These are phyloP conservation scores for Arabidopsis hybrid DNA, from an alignment of 441 rosid genomes.

Conservation along the genomic window DNA sequence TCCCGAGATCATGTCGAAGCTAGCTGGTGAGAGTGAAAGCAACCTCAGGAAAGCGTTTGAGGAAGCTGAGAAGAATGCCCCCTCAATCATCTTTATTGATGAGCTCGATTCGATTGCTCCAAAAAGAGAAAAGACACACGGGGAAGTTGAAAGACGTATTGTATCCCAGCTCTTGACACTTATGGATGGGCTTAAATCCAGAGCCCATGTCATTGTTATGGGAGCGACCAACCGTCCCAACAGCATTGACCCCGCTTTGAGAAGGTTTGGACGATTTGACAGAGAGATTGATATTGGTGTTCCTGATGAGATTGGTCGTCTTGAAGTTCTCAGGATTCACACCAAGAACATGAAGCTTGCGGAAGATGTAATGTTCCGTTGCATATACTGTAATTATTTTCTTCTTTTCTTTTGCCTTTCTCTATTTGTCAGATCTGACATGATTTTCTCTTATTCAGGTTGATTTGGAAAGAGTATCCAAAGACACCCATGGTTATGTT, in stretches of 20 bases:
- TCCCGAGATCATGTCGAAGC: slow-evolving; percentile 52
- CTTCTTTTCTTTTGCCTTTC: slow-evolving; percentile 35
- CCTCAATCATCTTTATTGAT: slow-evolving; percentile 50
- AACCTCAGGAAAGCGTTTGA: slow-evolving; percentile 53
- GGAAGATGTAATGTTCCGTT: slow-evolving; percentile 43
- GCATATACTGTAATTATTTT: background rate
- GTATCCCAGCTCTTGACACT: slow-evolving; percentile 52
- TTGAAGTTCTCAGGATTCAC: slow-evolving; percentile 53
- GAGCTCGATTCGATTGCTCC: slow-evolving; percentile 55
- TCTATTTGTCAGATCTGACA: slow-evolving; percentile 9
- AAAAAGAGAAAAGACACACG: slow-evolving; percentile 49
- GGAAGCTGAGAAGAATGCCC: slow-evolving; percentile 51
- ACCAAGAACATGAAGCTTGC: slow-evolving; percentile 56
- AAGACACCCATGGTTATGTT: slow-evolving; percentile 65
- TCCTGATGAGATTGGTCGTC: slow-evolving; percentile 53
- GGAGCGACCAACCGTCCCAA: slow-evolving; percentile 55
- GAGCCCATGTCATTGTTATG: slow-evolving; percentile 51
- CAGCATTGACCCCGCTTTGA: slow-evolving; percentile 52
- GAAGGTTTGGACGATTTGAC: slow-evolving; percentile 56
- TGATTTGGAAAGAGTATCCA: slow-evolving; percentile 60
- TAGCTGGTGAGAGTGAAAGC: slow-evolving; percentile 53
- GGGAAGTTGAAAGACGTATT: slow-evolving; percentile 55
- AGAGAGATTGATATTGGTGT: slow-evolving; percentile 53
- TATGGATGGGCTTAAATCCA: slow-evolving; percentile 51
- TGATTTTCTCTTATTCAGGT: slow-evolving; percentile 45